These are phyloP conservation scores for Rhododendron ovatum DNA, from an alignment of 148 eudicot species.

Conservation along the genomic window DNA sequence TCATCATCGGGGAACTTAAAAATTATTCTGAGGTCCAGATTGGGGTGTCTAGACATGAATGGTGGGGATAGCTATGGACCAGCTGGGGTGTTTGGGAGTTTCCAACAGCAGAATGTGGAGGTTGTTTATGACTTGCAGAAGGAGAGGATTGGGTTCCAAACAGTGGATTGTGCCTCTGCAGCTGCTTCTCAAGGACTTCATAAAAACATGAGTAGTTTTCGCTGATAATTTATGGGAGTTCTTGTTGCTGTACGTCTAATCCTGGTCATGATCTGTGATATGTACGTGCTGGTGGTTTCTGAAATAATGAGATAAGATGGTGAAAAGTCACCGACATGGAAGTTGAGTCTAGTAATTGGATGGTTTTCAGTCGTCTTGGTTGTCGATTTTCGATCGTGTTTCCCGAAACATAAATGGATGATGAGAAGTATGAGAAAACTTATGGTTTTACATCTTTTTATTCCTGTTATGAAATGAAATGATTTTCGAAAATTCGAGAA, in stretches of 20 bases:
- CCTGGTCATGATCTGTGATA: too few relatives aligned
- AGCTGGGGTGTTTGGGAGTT: constrained; percentile 56
- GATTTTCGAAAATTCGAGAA: too few relatives aligned
- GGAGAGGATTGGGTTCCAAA: constrained; percentile 56
- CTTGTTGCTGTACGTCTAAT: not conserved
- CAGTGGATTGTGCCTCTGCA: constrained; percentile 42
- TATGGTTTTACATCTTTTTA: not conserved
- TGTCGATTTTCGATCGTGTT: not conserved
- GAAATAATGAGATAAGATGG: not conserved
- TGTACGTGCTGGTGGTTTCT: not conserved
- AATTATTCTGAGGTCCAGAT: too few relatives aligned
- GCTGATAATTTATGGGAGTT: not conserved
- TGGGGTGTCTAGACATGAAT: too few relatives aligned
- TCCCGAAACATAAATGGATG: not conserved
- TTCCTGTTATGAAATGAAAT: not conserved
- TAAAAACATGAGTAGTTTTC: not conserved
- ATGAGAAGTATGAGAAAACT: not conserved
- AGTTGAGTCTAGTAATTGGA: not conserved
- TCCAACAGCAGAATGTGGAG: constrained; percentile 61
- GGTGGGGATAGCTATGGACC: constrained; percentile 35
- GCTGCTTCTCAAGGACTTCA: constrained; percentile 37
- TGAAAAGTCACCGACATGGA: not conserved
- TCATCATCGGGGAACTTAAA: too few relatives aligned
- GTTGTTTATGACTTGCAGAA: constrained; percentile 65
- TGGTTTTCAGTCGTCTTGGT: not conserved